A percentile compares a stretch with the other conserved stretches of the same genome.
These are phyloP conservation scores for Paramarasmius palmivorus DNA, from an alignment of 1,284 basidiomycete genomes.

Conservation along the genomic window DNA sequence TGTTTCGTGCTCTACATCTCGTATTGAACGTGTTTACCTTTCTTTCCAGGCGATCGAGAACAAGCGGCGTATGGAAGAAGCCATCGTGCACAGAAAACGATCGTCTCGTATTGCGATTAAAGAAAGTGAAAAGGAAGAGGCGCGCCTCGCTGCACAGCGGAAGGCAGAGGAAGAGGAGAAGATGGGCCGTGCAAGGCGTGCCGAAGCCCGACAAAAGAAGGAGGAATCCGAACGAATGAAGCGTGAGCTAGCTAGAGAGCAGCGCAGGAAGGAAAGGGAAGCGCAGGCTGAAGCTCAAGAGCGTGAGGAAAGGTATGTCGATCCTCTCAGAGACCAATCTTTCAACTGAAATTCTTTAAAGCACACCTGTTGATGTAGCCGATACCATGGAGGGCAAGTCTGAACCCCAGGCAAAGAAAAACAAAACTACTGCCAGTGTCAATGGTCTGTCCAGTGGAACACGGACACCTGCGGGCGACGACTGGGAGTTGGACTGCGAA, in stretches of 20 bases:
- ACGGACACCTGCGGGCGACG: conserved; percentile 51
- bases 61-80: conserved; percentile 63
- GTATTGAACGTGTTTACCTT: too few relatives aligned
- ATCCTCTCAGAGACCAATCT: not conserved
- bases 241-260: conserved; percentile 57
- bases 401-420: not conserved
- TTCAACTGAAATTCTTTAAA: not conserved
- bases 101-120: conserved; percentile 80
- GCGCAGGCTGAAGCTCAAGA: conserved; percentile 20
- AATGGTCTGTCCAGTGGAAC: conserved; percentile 35
- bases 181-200: conserved; percentile 57
- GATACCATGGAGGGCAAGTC: too few relatives aligned
- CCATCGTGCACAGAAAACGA: conserved; percentile 77
- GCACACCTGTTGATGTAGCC: not conserved
- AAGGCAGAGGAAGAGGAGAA: conserved; percentile 68
- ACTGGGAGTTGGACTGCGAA: conserved; percentile 87
- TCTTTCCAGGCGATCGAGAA: conserved; percentile 58
- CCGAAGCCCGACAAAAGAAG: conserved; percentile 63
- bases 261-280: conserved; percentile 52
- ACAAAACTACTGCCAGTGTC: not conserved
- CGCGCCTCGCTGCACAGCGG: conserved; percentile 49
- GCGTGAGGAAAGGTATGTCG: conserved; percentile 6
- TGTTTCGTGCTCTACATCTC: conserved; percentile 8
- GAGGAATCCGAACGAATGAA: conserved; percentile 64
- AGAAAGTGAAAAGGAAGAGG: conserved; percentile 73